A percentile compares a stretch with the other conserved stretches of the same genome.
Evolutionary conservation across 2,329 filamentous ascomycete species (phyloP).

Genomic region (Stachybotrys echinatus): DNA sequence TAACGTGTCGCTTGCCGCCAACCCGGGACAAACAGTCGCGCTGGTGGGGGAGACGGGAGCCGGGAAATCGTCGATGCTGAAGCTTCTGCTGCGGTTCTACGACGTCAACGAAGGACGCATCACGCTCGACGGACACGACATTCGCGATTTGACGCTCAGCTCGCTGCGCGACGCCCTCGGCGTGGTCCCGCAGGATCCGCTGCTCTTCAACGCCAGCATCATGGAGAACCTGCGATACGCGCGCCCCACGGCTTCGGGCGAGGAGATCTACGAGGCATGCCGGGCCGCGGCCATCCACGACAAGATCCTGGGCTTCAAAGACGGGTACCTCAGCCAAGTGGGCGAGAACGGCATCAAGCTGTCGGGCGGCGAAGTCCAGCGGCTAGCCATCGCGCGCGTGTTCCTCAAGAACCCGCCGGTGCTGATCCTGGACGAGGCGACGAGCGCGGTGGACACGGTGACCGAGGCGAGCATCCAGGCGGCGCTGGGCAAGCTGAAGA

Average conservation of each 20-base stretch:
- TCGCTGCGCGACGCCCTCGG: constrained; percentile 55
- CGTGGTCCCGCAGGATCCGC: constrained; percentile 59
- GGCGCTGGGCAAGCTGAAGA: constrained; percentile 38
- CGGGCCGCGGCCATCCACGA: constrained; percentile 59
- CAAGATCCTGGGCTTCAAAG: constrained; percentile 53
- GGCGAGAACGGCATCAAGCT: constrained; percentile 44
- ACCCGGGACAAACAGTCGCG: constrained; percentile 50
- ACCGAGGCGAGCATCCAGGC: constrained; percentile 40
- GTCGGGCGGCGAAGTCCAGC: constrained; percentile 46
- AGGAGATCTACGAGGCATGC: constrained; percentile 56
- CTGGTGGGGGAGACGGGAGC: constrained; percentile 58
- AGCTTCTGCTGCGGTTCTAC: constrained; percentile 56
- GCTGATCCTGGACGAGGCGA: constrained; percentile 42
- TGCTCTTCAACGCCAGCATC: constrained; percentile 59
- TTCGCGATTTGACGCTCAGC: constrained; percentile 52
- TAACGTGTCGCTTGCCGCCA: constrained; percentile 40
- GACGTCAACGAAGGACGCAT: constrained; percentile 50
- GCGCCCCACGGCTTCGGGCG: constrained; percentile 53
- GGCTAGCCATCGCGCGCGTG: constrained; percentile 39
- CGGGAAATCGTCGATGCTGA: constrained; percentile 58
- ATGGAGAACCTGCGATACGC: constrained; percentile 62
- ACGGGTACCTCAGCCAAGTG: constrained; percentile 41
- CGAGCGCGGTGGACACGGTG: constrained; percentile 40
- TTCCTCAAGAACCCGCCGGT: constrained; percentile 21
- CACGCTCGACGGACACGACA: constrained; percentile 52